Evolutionary conservation across 2,329 filamentous ascomycete genomes (phyloP), one percentile per base, ranked within the genome.

Genomic region (Bipolaris cookei): DNA sequence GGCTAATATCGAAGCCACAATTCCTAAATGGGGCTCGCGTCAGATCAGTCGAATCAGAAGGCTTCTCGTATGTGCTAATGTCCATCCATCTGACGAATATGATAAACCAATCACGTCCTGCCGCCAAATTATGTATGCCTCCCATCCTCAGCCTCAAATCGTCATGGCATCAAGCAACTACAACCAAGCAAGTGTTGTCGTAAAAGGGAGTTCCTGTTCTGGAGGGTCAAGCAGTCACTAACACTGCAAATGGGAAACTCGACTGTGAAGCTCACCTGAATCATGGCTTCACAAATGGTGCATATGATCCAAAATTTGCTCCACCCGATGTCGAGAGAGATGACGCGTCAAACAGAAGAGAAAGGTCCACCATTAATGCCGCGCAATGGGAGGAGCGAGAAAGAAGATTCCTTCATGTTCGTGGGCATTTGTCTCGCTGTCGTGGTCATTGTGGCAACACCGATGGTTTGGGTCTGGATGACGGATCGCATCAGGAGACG

Each of bases 71-170:
- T 47, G 4, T 47, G 34, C 4, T 23, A 25, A 51, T 6, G 11
- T 25, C 34, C 42, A 16, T 52, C 25, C 21, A 53, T 21, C 32
- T 34, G 30, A 43, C 35, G 18, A 1, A 35, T 38, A 5, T 6
- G 13, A 8, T 8, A 30, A 25, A 16, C 51, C 41, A 53, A 53
- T 53, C 42, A 47, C 32, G 25, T 25, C 34, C 16, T 23, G 18
- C 13, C 51, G 46, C 13, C 23, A 47, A 28, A 47, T 28, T 18
- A 32, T 53, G 51, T 53, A 53, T 53, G 51, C 42, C 51, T 53
- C 51, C 51, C 42, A 45, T 8, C n/a, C 39, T 53, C 51, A 47
- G 51, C 42, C 34, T 53, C 51, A 11, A n/a, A 53, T 53, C 32
- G 51, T 21, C 41, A 39, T 39, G 11, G 32, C 41, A 32, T 18